Base-by-base conservation (phyloP, 2,329 filamentous ascomycete genomes). In the Trichoderma oligosporum region DNA sequence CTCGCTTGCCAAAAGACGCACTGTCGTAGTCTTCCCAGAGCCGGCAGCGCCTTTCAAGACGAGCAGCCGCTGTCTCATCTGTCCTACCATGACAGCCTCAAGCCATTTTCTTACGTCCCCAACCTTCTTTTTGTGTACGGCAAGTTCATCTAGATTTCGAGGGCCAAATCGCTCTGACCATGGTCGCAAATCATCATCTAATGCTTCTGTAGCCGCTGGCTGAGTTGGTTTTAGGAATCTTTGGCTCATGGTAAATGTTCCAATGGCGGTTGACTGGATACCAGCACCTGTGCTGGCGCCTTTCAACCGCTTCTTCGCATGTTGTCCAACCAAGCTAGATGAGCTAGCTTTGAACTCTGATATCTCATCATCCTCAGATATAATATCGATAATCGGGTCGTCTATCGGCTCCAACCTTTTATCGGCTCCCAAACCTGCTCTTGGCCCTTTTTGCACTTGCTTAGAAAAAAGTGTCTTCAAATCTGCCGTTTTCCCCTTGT, bases 81-180 rank as follows among this genome's bases (percentile, higher is more conserved):
- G 76, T 14, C 89, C 88, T 24, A 73, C 71, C 61, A 91, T 81
- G 16, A 91, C 89, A 67, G 86, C 83, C 41, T 88, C 83, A 31
- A 99, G 75, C 92, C 94, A 97, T 58, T 75, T 79, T 58, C 85
- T 83, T 44, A 97, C 92, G 73, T 97, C 92, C 2, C 83, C 75
- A 5, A 97, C 89, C 71, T 99, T 99, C 65, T 84, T 94, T 76
- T 95, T 97, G 71, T 99, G 92, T 16, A 99, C 93, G 0, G 88
- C 93, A 44, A 99, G 77, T 73, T 97, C 93, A 14, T 91, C 85
- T 11, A 97, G 71, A 63, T 82, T 87, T 2, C 71, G 66, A 0
- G 93, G 93, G 2, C 83, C 86, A 71, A 91, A 97, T 63, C 86
- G 84, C 64, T 97, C 92, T 14, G 88, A 88, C 93, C 93, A 97